phyloP scores from a whole-genome alignment of 140 eudicot species.

The Stevia rebaudiana region DNA sequence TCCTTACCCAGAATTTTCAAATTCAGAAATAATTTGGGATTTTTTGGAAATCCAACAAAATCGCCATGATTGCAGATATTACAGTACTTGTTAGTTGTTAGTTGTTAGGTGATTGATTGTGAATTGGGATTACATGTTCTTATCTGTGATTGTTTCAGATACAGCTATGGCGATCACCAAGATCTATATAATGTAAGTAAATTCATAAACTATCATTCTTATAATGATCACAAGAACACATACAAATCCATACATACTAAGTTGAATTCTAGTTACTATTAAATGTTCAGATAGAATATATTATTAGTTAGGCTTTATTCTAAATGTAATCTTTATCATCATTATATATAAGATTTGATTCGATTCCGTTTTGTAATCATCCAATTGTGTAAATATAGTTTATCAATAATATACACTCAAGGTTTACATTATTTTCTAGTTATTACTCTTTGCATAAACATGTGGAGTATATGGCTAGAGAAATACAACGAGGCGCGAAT shows the following conservation, averaged over 20 bases:
- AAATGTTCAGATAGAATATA: too few relatives aligned
- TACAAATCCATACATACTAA: neutral
- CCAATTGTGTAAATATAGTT: too few relatives aligned
- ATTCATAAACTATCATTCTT: neutral
- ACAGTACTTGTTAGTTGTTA: neutral
- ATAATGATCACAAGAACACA: neutral
- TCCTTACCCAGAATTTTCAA: neutral
- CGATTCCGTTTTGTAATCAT: neutral
- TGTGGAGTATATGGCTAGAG: conserved; percentile 84
- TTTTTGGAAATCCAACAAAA: neutral
- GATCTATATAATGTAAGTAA: conserved; percentile 67
- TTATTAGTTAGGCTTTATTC: too few relatives aligned
- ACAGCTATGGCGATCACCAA: conserved; percentile 60
- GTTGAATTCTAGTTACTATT: neutral
- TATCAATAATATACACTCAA: neutral
- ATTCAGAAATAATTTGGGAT: neutral
- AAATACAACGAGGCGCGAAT: conserved; percentile 71
- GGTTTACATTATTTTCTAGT: conserved; percentile 2
- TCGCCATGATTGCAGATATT: neutral
- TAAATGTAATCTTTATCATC: too few relatives aligned
- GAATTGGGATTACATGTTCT: neutral
- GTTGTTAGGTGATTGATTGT: too few relatives aligned
- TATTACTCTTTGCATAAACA: conserved; percentile 80
- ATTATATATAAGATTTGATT: too few relatives aligned
- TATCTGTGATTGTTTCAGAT: conserved; percentile 11